Conservation (phyloP, 805 yeast genomes). For the Schwanniomyces yamadae region DNA sequence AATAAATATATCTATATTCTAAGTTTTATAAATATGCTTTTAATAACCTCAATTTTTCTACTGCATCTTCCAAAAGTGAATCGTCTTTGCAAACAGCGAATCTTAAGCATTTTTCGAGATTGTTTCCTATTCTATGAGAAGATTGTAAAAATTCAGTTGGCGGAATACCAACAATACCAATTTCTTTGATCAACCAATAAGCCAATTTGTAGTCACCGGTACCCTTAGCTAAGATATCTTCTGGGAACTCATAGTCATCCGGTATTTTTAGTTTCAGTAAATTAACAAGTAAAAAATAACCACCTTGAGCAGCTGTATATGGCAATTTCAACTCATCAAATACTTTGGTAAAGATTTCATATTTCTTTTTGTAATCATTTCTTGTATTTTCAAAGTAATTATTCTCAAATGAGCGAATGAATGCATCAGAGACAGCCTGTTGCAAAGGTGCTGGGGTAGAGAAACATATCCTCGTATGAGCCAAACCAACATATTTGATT, state of each 20-base stretch:
- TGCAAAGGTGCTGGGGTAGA: conserved; percentile 89
- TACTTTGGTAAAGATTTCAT: conserved; percentile 65
- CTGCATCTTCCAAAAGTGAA: conserved; percentile 75
- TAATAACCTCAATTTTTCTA: conserved; percentile 64
- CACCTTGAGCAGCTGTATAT: conserved; percentile 89
- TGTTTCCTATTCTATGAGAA: conserved; percentile 56
- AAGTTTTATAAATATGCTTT: conserved; percentile 50
- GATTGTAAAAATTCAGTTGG: conserved; percentile 90
- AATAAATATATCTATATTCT: not conserved
- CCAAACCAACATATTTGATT: conserved; percentile 76
- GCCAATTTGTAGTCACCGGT: conserved; percentile 88
- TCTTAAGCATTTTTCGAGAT: conserved; percentile 82
- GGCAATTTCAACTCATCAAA: conserved; percentile 89
- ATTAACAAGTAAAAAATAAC: conserved; percentile 88
- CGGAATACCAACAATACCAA: conserved; percentile 96
- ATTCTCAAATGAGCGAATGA: conserved; percentile 57
- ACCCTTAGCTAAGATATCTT: conserved; percentile 54
- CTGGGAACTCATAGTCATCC: conserved; percentile 66
- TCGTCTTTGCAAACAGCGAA: conserved; percentile 97
- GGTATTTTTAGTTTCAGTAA: conserved; percentile 83
- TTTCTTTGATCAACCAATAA: conserved; percentile 87
- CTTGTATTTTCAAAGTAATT: conserved; percentile 72
- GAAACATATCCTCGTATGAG: conserved; percentile 94
- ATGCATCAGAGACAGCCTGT: conserved; percentile 83
- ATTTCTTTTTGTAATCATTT: conserved; percentile 66